Evolutionary conservation across 2,329 filamentous ascomycete species (phyloP), one percentile per base, ranked within the genome.

Genomic region (Colletotrichum cordylinicola): DNA sequence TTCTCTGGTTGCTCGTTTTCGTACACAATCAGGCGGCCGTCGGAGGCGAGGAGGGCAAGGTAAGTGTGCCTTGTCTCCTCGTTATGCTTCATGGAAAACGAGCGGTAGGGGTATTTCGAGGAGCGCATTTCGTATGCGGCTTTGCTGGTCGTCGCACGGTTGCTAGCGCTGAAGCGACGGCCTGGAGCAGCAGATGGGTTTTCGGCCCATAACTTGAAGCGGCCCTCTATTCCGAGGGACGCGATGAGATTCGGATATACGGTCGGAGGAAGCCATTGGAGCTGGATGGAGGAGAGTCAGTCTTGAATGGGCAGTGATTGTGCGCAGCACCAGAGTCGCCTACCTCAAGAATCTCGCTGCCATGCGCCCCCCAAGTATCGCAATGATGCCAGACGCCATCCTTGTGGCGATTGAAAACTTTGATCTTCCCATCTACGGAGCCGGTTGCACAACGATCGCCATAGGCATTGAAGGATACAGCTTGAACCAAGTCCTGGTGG

Each of bases 191-290:
- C 94, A 2, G 93, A 94, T 18, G 94, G 93, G 84, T 98, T 95
- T 86, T 98, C 96, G 76, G 94, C 93, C 96, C 96, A 98, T 78
- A 98, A 90, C 83, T 96, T 95, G 87, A 98, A 95, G 83, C 93
- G 93, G 81, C 96, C 95, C 81, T 98, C 96, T 81, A 96, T 94
- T 77, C 95, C 95, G 75, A 98, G 94, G 70, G 94, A 98, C 72
- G 94, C 96, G 79, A 98, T 88, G 80, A 98, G 91, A 82, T 97
- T 93, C 48, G 92, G 95, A 79, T 97, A 97, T 75, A 97, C 93
- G 78, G 95, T 96, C 0, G 96, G 94, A 1, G 96, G 95, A 73
- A 98, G 94, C 96, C 96, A 98, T 89, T 97, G 95, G 70, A 98
- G 93, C 95, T 96, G 81, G 65, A 62, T 12, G 48, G 74, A 77